Percentiles rank a stretch among this genome's conserved stretches.
Evolutionary conservation across 2,329 filamentous ascomycete species (phyloP).

Genomic region (Ceratocystis colombiana): DNA sequence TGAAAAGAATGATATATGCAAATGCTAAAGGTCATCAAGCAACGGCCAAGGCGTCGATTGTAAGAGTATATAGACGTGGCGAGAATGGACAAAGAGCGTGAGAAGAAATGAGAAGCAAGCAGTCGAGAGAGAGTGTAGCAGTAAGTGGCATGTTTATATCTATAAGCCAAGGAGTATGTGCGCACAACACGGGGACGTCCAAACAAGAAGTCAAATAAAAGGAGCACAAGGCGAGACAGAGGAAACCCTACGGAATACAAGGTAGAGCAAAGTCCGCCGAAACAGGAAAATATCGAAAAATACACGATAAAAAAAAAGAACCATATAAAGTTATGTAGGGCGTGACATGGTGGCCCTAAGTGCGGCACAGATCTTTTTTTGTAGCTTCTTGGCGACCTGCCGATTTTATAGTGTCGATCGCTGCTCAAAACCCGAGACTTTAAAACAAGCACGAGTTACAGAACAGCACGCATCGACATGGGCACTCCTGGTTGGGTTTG

Average conservation of each 20-base stretch:
- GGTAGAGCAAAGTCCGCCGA: background rate
- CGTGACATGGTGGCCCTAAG: background rate
- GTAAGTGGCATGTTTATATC: slow-evolving; percentile 2
- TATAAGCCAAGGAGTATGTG: background rate
- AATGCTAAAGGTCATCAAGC: background rate
- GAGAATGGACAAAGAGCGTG: background rate
- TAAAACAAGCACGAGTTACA: slow-evolving; percentile 13
- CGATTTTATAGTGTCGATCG: slow-evolving; percentile 9
- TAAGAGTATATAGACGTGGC: background rate
- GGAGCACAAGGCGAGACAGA: slow-evolving; percentile 8
- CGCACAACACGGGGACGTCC: background rate
- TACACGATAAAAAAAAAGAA: background rate
- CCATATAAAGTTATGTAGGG: background rate
- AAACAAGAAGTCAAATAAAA: slow-evolving; percentile 15
- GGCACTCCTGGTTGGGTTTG: background rate
- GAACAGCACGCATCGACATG: background rate
- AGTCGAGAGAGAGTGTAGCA: background rate
- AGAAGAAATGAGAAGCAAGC: background rate
- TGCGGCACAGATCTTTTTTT: slow-evolving; percentile 15
- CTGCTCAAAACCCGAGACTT: background rate
- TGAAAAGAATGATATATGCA: background rate
- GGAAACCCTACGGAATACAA: background rate
- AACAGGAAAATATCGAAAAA: background rate
- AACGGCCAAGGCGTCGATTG: background rate
- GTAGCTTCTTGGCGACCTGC: background rate